Evolutionary conservation across 1,284 basidiomycete species (phyloP), one percentile per base, ranked within the genome.

Genomic region (Heterobasidion parviporum): DNA sequence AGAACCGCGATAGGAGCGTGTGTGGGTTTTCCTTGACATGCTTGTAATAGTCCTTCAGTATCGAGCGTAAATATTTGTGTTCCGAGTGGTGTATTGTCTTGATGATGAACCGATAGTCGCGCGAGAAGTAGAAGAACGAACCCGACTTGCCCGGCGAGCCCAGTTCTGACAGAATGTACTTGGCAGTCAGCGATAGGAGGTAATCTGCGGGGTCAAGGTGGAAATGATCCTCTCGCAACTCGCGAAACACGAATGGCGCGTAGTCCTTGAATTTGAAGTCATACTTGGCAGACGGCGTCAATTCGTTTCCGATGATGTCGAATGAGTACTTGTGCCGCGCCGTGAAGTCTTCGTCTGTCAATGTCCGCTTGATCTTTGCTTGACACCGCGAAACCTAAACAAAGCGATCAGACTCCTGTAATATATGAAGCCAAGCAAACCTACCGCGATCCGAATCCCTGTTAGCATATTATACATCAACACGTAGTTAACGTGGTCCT

Each of bases 381-480:
- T 97, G 93, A 74, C 92, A 98, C 61, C 96, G 79, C 50, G 96
- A 98, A 6, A 98, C 91, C 89, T 91, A 64, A 7, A n/a, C 12
- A 9, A 35, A 16, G 18, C 9, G 38, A 12, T 41, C 38, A 26
- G 12, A 33, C 14, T 50, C 6, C 7, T 50, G 43, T 53, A 54
- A 15, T 50, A n/a, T 32, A 62, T 26, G 57, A 75, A 74, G 1
- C 51, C 6, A 32, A 32, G 48, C 34, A 47, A 1, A 81, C 87
- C 67, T 63, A 92, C 93, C 51, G 89, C 95, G 63, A 95, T 95
- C 36, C 96, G 86, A 61, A 99, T 98, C 6, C 96, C 96, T 3
- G 96, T 99, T 64, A 99, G 79, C 96, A 99, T 99, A 76, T 99
- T 98, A 77, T 98, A 99, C 96, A 98, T 98, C 66, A 99, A 76